Evolutionary conservation across 257 asterid genomes (phyloP), one percentile per base, ranked within the genome.

Genomic region (Penstemon barbatus): DNA sequence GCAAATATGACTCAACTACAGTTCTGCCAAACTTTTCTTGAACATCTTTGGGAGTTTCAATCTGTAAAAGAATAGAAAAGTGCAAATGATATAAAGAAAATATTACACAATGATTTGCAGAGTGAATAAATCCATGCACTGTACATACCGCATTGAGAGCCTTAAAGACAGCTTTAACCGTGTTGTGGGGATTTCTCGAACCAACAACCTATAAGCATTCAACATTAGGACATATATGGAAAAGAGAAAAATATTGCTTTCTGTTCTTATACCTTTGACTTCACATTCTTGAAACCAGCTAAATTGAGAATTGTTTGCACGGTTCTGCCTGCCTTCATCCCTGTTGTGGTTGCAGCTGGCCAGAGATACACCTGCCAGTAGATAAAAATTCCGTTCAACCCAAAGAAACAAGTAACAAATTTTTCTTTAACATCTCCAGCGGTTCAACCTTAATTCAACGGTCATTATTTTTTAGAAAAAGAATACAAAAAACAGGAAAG

Each of bases 241-340:
- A 42, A n/a, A 66, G 44, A 43, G 56, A 42, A 56, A 15, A 4
- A 25, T 13, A 44, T 39, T 36, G 19, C 5, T 51, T 51, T 12
- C 67, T 8, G 41, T 42, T 49, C 58, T 33, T 52, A 48, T 73
- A 92, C 98, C 98, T 90, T 93, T 59, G 97, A 90, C 71, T 90
- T 93, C 72, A 93, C 91, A 80, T 90, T 90, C 95, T 83, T 90
- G 85, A 78, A 90, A 79, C 98, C 97, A 15, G 98, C 97, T 73
- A 93, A 84, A 76, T 71, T 54, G 63, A 93, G 89, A 69, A 93
- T 80, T 59, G 85, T 72, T 77, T 90, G 88, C 50, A 81, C 97
- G 10, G 97, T 90, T 84, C 79, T 85, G 79, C 97, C 96, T 48
- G 97, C 97, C 81, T 86, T 90, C 90, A 90, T 84, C 78, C 98